These are phyloP conservation scores for Sugiyamaella marilandica DNA, from an alignment of 805 yeast genomes.

Conservation along the genomic window DNA sequence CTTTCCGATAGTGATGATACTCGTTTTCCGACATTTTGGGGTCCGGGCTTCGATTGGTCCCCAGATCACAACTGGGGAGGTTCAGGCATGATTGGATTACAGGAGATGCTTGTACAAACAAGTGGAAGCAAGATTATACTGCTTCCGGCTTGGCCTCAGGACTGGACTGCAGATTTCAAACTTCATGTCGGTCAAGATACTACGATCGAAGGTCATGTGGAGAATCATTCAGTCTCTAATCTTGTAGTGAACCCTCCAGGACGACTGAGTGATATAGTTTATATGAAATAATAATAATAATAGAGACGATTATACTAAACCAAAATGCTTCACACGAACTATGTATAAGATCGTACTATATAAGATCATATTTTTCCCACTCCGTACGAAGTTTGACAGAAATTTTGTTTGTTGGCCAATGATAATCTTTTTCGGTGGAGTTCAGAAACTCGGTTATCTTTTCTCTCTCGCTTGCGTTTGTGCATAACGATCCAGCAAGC, in stretches of 20 bases:
- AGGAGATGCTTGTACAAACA: constrained; percentile 1
- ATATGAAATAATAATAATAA: background rate
- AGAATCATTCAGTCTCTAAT: background rate
- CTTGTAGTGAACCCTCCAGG: background rate
- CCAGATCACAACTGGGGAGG: constrained; percentile 5
- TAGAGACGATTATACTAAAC: background rate
- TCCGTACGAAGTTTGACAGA: background rate
- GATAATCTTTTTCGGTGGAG: background rate
- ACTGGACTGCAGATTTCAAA: constrained; percentile 3
- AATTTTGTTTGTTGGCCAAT: constrained; percentile 1
- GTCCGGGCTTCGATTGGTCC: constrained; percentile 1
- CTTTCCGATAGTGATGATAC: background rate
- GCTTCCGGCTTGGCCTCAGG: background rate
- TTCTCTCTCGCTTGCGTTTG: background rate
- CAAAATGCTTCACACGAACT: too few species aligned
- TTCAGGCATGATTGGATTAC: constrained; percentile 3
- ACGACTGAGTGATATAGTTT: background rate
- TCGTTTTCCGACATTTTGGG: constrained; percentile 1
- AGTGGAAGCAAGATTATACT: background rate
- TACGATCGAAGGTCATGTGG: background rate
- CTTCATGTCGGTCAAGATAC: background rate
- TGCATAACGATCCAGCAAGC: background rate
- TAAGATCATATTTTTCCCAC: background rate
- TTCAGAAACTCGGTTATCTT: background rate
- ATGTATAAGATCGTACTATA: too few species aligned